Base-by-base conservation (phyloP, 495 filamentous ascomycete species). In the Hypoxylon cercidicola region DNA sequence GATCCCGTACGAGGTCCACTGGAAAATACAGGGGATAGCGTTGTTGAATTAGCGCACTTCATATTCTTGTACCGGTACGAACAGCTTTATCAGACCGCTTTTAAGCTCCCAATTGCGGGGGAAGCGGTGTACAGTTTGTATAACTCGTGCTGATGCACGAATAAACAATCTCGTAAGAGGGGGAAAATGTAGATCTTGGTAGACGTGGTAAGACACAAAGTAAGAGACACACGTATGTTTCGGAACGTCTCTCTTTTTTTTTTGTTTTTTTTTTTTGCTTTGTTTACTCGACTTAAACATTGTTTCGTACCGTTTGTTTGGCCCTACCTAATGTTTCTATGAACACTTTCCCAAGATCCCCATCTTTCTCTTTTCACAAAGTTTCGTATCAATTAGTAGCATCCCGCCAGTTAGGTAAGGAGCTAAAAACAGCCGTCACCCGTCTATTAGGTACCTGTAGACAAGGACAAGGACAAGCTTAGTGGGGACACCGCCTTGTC, bases 111-210 rank as follows among this genome's bases (percentile, higher is more conserved):
- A 55, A 65, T 39, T 60, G 62, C 62, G 62, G 62, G 62, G 62
- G 55, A 28, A 60, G n/a, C 50, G 40, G 49, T 49, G 61, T 32
- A 32, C 23, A 23, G 20, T 55, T 25, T 13, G 48, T 23, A 20
- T n/a, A 23, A 56, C 30, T 15, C 45, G 53, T 56, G 43, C 50
- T 40, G 60, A 41, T 44, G 52, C 60, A 71, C 64, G 51, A 63
- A 62, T 46, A 61, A 47, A 68, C 52, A 64, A 61, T 60, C 55
- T 71, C 50, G 54, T 45, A 20, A 54, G 39, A 55, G 45, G 48
- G 44, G 23, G 28, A 21, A 50, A 59, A 44, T 47, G 55, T 25
- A 48, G 62, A 65, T 41, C 34, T 12, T 37, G 34, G 34, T 12
- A 37, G 11, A 35, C 34, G 37, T 51, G 47, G 50, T 32, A 35